Conservation (phyloP, 192 early-diverging fungal genomes). For the Coemansia asiatica region DNA sequence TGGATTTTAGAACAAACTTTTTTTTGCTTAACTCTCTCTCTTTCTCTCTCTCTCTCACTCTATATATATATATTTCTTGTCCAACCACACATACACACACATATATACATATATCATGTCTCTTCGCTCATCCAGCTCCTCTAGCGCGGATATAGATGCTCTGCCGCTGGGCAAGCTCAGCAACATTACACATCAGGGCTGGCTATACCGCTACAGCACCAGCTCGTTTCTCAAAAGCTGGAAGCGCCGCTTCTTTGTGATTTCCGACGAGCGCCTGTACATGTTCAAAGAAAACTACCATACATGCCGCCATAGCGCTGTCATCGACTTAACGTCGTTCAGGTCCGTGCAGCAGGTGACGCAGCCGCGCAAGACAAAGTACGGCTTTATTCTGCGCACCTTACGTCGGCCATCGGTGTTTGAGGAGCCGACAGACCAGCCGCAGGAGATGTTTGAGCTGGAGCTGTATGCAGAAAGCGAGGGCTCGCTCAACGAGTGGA, state of each 20-base stretch:
- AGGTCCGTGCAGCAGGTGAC: constrained; percentile 42
- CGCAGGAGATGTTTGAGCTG: constrained; percentile 42
- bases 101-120: constrained; percentile 19
- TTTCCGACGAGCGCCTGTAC: constrained; percentile 51
- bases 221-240: constrained; percentile 37
- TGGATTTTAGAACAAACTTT: not conserved
- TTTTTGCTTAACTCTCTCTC: not conserved
- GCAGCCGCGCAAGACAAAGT: constrained; percentile 44
- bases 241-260: constrained; percentile 47
- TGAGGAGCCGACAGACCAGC: constrained; percentile 22
- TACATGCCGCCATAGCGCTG: constrained; percentile 16
- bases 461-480: constrained; percentile 49
- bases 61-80: not conserved
- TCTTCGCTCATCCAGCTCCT: constrained; percentile 30
- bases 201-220: constrained; percentile 49
- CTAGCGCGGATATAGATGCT: constrained; percentile 30
- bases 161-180: constrained; percentile 39
- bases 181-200: constrained; percentile 34
- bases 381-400: constrained; percentile 41
- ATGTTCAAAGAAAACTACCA: constrained; percentile 41
- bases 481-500: constrained; percentile 35
- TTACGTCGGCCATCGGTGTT: constrained; percentile 47
- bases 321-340: constrained; percentile 45
- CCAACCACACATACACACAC: not conserved
- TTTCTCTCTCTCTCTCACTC: not conserved